phyloP scores from a whole-genome alignment of 2,329 filamentous ascomycete genomes.

The Annulohypoxylon truncatum region DNA sequence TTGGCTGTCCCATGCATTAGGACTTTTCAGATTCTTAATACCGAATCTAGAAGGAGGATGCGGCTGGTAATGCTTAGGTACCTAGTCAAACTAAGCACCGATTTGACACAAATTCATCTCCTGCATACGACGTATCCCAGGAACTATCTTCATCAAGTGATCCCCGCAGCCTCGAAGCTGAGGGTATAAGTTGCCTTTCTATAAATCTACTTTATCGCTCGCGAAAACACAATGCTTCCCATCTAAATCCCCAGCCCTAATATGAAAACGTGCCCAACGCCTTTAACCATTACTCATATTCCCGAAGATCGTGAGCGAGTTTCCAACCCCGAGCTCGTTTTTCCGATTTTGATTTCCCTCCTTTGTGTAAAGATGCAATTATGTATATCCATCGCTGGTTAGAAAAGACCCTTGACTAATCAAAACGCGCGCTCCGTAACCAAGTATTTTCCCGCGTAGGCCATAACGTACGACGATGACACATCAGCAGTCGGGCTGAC shows the following conservation, averaged over 20 bases:
- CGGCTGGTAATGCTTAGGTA: background rate
- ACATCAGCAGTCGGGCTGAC: conserved; percentile 61
- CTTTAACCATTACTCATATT: background rate
- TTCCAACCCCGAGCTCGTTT: background rate
- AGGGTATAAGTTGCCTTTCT: conserved; percentile 19
- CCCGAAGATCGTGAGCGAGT: background rate
- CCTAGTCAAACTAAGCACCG: background rate
- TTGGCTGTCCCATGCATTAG: background rate
- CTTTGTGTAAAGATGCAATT: background rate
- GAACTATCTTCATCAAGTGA: background rate
- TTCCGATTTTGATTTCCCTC: background rate
- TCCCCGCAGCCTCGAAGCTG: background rate
- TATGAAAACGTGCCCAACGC: background rate
- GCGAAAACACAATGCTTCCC: background rate
- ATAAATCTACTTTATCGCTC: conserved; percentile 22
- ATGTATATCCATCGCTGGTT: background rate
- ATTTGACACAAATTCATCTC: background rate
- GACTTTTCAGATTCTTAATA: background rate
- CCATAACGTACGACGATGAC: background rate
- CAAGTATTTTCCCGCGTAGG: background rate
- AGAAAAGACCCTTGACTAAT: background rate
- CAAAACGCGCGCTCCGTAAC: background rate
- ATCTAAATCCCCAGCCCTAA: background rate
- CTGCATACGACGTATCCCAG: background rate
- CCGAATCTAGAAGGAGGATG: background rate